Conservation (phyloP, 805 yeast genomes). For the Ascoidea rubescens region DNA sequence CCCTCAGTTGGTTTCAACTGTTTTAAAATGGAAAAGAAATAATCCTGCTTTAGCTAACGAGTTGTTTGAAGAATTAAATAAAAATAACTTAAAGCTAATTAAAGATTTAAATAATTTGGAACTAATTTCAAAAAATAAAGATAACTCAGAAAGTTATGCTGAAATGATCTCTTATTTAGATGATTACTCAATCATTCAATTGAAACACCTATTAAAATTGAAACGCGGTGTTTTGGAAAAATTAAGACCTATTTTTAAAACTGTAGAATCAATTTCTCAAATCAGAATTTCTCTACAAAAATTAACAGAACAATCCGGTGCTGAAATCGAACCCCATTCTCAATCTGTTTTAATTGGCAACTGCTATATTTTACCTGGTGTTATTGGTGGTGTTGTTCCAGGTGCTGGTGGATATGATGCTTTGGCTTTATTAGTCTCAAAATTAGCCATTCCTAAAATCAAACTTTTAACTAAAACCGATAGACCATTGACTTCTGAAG, state of each 20-base stretch:
- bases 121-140: constrained; percentile 16
- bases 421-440: constrained; percentile 53
- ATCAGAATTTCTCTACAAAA: constrained; percentile 46
- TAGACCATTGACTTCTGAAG: background rate
- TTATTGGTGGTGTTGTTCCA: constrained; percentile 91
- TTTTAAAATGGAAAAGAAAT: constrained; percentile 51
- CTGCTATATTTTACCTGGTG: constrained; percentile 50
- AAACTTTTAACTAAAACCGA: constrained; percentile 12
- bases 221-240: constrained; percentile 7
- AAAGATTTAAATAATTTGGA: constrained; percentile 29
- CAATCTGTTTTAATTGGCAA: constrained; percentile 62
- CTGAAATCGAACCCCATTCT: constrained; percentile 73
- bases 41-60: constrained; percentile 34
- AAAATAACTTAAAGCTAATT: constrained; percentile 45
- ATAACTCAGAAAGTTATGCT: constrained; percentile 20
- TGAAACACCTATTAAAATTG: constrained; percentile 12
- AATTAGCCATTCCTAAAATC: constrained; percentile 24
- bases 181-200: constrained; percentile 8
- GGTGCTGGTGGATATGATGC: constrained; percentile 99
- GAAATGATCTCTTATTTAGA: constrained; percentile 6
- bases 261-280: constrained; percentile 26
- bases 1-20: constrained; percentile 73
- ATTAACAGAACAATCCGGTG: constrained; percentile 56
- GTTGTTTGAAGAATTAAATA: constrained; percentile 42
- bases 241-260: constrained; percentile 16